Base-by-base conservation (phyloP, 169 alveolate genomes). In the Cryptosporidium canis region DNA sequence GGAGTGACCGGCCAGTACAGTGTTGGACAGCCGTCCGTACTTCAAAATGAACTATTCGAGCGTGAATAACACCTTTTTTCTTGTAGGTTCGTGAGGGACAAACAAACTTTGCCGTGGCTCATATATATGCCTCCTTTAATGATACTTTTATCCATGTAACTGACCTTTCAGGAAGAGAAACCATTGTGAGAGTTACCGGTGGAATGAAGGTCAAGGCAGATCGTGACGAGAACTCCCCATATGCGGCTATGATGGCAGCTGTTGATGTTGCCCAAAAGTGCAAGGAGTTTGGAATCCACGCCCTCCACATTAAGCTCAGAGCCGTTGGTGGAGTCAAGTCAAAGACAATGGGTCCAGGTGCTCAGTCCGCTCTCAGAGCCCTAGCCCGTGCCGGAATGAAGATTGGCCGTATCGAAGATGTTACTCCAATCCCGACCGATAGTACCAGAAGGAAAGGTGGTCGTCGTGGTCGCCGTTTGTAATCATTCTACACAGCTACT, bases 211-310 rank as follows among this genome's bases (percentile, higher is more conserved):
- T 98, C 65, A 98, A 97, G 95, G 99, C 99, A 29, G 99, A 98
- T 92, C 97, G 99, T 94, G 99, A 98, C 84, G 99, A 98, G 90
- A 96, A 99, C 53, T 98, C 99, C 45, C 99, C 99, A 33, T 98
- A 98, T 93, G 99, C 99, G 37, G 99, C 99, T 70, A 98, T 98
- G 99, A 94, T 97, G 96, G 99, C 99, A 16, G 99, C 99, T n/a
- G 98, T 95, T 92, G 99, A 98, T 83, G 99, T 98, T 58, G 99
- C 98, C 66, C 97, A 96, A 31, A 94, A 99, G 68, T 95, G 97
- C 90, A 97, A 98, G 93, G 98, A 96, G 92, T 95, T 98, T 90
- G 99, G 99, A 64, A 97, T 98, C 85, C 97, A 98, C 85, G 99
- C 99, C 53, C 93, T 98, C 56, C 99, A 98, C 94, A 97, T 98